phyloP scores from a whole-genome alignment of 1,284 basidiomycete genomes.

The Papiliotrema laurentii region DNA sequence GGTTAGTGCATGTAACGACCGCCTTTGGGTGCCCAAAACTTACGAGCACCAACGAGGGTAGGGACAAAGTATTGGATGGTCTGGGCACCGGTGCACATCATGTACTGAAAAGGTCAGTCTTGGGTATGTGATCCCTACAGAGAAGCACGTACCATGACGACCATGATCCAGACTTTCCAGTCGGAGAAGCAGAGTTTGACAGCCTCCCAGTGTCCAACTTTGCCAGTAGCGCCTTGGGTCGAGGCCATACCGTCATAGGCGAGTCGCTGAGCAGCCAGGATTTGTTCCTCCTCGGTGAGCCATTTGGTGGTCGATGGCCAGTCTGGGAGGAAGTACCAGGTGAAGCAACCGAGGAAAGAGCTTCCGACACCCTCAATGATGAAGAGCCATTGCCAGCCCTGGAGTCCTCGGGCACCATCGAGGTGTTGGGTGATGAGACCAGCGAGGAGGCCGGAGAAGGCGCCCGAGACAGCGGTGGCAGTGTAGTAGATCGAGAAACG shows the following conservation, averaged over 20 bases:
- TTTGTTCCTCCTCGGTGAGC: slow-evolving; percentile 47
- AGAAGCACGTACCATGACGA: slow-evolving; percentile 30
- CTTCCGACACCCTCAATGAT: slow-evolving; percentile 42
- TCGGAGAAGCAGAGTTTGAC: slow-evolving; percentile 41
- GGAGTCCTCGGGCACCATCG: slow-evolving; percentile 38
- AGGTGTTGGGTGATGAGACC: slow-evolving; percentile 47
- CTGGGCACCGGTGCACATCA: slow-evolving; percentile 49
- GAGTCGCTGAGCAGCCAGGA: slow-evolving; percentile 49
- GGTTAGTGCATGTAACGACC: too few relatives aligned
- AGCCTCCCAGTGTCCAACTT: slow-evolving; percentile 43
- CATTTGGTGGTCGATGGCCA: slow-evolving; percentile 49
- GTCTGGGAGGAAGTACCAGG: slow-evolving; percentile 42
- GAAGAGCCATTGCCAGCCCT: slow-evolving; percentile 48
- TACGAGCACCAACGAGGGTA: slow-evolving; percentile 39
- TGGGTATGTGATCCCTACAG: background rate
- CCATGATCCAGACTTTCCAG: slow-evolving; percentile 40
- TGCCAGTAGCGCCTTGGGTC: slow-evolving; percentile 28
- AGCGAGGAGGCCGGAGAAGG: slow-evolving; percentile 48
- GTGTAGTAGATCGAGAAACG: slow-evolving; percentile 46
- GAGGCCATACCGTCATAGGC: slow-evolving; percentile 46
- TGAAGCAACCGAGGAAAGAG: slow-evolving; percentile 30
- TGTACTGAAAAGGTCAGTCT: slow-evolving; percentile 22
- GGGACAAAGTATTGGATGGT: slow-evolving; percentile 53
- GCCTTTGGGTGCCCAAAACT: too few relatives aligned
- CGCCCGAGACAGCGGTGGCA: slow-evolving; percentile 47